These are phyloP conservation scores for Ceratocystis huliohia DNA, from an alignment of 2,329 filamentous ascomycete genomes.

Conservation along the genomic window DNA sequence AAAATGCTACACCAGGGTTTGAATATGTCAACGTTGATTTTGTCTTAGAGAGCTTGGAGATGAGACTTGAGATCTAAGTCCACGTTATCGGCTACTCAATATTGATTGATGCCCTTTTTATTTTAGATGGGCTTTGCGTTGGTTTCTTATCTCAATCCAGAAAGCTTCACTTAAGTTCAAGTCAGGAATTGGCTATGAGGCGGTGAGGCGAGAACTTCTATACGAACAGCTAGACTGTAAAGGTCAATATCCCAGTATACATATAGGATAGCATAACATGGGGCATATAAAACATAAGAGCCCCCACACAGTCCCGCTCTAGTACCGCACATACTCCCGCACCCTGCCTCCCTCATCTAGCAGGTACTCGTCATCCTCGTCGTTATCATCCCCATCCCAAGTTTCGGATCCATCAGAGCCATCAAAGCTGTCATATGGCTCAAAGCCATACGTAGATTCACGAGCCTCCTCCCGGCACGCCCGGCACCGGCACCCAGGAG, in stretches of 20 bases:
- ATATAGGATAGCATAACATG: too few species aligned
- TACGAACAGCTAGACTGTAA: not conserved
- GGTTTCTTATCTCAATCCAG: not conserved
- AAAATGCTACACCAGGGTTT: too few species aligned
- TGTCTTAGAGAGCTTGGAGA: too few species aligned
- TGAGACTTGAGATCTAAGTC: not conserved
- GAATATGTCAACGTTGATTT: too few species aligned
- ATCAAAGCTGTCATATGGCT: not conserved
- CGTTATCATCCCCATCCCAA: not conserved
- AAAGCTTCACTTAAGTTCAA: not conserved
- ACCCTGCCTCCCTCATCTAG: conserved; percentile 5
- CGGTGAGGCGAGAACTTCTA: not conserved
- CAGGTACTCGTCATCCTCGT: not conserved
- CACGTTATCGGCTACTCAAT: not conserved
- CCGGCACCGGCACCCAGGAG: not conserved
- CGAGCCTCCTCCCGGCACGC: not conserved
- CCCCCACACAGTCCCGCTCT: not conserved
- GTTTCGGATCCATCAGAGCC: not conserved
- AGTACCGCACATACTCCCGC: conserved; percentile 7
- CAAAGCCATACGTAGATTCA: not conserved
- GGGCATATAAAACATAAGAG: too few species aligned
- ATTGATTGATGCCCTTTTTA: not conserved
- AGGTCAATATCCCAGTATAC: too few species aligned
- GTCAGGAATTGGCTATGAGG: not conserved
- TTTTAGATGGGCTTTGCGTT: not conserved